A percentile compares a stretch with the other conserved stretches of the same genome.
phyloP scores from a whole-genome alignment of 805 yeast genomes.

The Candida piceae region DNA sequence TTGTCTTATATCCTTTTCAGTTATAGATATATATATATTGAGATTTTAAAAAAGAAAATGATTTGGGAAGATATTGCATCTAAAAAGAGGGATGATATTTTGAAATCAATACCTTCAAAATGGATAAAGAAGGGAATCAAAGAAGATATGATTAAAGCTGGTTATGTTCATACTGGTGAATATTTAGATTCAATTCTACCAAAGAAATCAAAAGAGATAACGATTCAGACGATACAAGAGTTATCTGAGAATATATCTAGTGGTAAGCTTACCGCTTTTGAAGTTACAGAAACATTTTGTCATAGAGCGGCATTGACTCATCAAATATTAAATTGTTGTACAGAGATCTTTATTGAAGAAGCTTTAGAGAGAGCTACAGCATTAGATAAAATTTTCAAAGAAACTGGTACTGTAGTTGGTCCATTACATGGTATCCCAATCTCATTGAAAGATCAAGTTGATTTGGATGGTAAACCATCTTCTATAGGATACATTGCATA shows the following conservation, averaged over 20 bases:
- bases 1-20: no score
- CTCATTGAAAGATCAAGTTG: constrained; percentile 56
- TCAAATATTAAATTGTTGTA: constrained; percentile 44
- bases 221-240: constrained; percentile 33
- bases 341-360: constrained; percentile 42
- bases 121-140: constrained; percentile 37
- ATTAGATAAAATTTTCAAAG: constrained; percentile 44
- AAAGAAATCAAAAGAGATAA: constrained; percentile 36
- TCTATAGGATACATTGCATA: constrained; percentile 44
- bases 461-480: constrained; percentile 46
- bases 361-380: constrained; percentile 45
- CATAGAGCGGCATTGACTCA: constrained; percentile 46
- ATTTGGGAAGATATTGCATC: not conserved
- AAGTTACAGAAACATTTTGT: constrained; percentile 42
- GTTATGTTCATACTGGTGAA: constrained; percentile 37
- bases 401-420: constrained; percentile 45
- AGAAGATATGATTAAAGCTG: constrained; percentile 27
- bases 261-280: constrained; percentile 36
- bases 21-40: no score
- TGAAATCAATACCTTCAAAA: constrained; percentile 31
- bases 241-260: constrained; percentile 32
- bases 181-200: constrained; percentile 28
- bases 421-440: constrained; percentile 63
- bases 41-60: not conserved
- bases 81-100: not conserved